Evolutionary conservation across 2,329 filamentous ascomycete species (phyloP).

Genomic region (Aspergillus ruber): DNA sequence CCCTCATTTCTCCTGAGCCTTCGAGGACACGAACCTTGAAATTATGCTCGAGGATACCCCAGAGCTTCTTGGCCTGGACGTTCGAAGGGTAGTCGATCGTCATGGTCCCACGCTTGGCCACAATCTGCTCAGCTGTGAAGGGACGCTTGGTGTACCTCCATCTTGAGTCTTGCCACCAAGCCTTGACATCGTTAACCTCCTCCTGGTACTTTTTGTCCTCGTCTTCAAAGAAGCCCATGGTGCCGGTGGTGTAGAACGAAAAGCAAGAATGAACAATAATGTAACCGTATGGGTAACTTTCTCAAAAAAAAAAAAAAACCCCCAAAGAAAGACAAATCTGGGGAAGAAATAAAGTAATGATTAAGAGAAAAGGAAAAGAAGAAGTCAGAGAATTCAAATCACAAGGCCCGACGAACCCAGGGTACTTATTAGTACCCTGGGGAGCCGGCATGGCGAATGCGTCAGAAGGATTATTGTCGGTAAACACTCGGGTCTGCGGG

Average conservation of each 20-base stretch:
- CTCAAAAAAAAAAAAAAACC: no score
- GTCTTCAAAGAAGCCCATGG: slow-evolving; percentile 48
- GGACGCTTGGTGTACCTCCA: slow-evolving; percentile 90
- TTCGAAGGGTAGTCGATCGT: slow-evolving; percentile 91
- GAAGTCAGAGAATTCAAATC: slow-evolving; percentile 10
- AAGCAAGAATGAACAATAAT: slow-evolving; percentile 1
- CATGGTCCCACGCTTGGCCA: slow-evolving; percentile 85
- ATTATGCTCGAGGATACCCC: slow-evolving; percentile 77
- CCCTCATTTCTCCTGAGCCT: background rate
- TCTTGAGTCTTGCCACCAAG: slow-evolving; percentile 88
- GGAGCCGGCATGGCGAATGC: slow-evolving; percentile 24
- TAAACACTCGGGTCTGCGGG: slow-evolving; percentile 37
- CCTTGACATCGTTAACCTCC: slow-evolving; percentile 81
- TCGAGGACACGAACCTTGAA: slow-evolving; percentile 58
- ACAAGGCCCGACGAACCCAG: slow-evolving; percentile 24
- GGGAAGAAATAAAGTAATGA: slow-evolving; percentile 6
- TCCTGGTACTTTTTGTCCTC: slow-evolving; percentile 69
- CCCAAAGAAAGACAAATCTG: slow-evolving; percentile 5
- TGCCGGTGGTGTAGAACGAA: slow-evolving; percentile 7
- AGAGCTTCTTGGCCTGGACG: slow-evolving; percentile 85
- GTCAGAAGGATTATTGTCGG: slow-evolving; percentile 24
- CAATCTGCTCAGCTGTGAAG: slow-evolving; percentile 95
- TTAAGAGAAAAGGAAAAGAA: slow-evolving; percentile 2
- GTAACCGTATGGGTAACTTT: background rate
- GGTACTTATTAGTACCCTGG: slow-evolving; percentile 23